A percentile compares a stretch with the other conserved stretches of the same genome.
Conservation (phyloP, 2,329 filamentous ascomycete species). For the Blastomyces emzantsi region DNA sequence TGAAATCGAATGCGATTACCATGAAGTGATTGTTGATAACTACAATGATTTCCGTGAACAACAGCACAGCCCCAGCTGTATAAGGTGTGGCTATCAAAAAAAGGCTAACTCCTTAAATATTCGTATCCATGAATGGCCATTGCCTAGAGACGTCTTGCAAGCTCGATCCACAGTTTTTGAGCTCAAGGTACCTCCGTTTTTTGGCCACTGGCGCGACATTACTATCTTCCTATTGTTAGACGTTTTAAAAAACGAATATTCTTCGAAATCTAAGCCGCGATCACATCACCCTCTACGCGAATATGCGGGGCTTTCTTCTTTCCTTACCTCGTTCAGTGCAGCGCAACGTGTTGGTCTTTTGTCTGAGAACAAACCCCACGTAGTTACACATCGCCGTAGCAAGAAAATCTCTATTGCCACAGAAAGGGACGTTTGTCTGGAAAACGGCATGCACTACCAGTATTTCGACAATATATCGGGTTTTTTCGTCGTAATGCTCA, state of each 20-base stretch:
- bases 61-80: constrained; percentile 25
- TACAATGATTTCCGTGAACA: constrained; percentile 10
- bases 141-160: constrained; percentile 29
- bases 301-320: constrained; percentile 6
- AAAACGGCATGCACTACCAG: constrained; percentile 38
- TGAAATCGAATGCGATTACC: constrained; percentile 12
- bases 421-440: constrained; percentile 35
- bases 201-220: constrained; percentile 43
- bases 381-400: constrained; percentile 15
- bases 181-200: constrained; percentile 34
- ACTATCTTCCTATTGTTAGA: constrained; percentile 28
- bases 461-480: constrained; percentile 28
- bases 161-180: constrained; percentile 47
- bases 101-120: constrained; percentile 38
- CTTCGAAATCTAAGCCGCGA: not conserved
- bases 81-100: constrained; percentile 26
- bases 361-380: constrained; percentile 12
- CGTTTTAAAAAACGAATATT: not conserved
- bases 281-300: not conserved
- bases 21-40: constrained; percentile 6
- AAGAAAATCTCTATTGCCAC: constrained; percentile 10
- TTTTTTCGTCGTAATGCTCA: constrained; percentile 14
- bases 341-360: not conserved
- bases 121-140: constrained; percentile 47
- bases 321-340: constrained; percentile 7